A percentile compares a stretch with the other conserved stretches of the same genome.
Conservation (phyloP, 306 rosid genomes). For the Acmispon strigosus region DNA sequence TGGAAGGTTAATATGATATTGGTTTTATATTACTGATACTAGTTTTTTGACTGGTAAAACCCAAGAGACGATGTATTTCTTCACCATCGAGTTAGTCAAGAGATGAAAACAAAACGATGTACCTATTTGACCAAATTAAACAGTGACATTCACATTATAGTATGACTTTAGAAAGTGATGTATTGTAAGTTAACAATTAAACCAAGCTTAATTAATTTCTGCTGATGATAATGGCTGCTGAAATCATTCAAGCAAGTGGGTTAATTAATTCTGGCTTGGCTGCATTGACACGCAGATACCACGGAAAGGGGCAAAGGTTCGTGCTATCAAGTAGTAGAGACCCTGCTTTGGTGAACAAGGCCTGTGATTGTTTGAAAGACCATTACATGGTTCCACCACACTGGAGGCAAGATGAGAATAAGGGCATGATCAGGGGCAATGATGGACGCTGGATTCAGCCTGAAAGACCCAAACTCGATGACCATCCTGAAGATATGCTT, state of each 20-base stretch:
- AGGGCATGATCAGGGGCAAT: constrained; percentile 60
- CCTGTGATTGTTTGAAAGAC: constrained; percentile 67
- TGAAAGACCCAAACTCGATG: constrained; percentile 57
- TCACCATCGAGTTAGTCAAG: neutral
- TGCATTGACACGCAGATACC: constrained; percentile 39
- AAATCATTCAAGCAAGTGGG: neutral
- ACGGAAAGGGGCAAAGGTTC: constrained; percentile 66
- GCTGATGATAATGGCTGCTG: neutral
- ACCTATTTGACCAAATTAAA: neutral
- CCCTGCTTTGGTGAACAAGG: constrained; percentile 81
- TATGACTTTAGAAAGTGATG: neutral
- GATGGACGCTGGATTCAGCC: constrained; percentile 86
- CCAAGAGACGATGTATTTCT: neutral
- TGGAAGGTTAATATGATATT: neutral
- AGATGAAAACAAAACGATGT: neutral
- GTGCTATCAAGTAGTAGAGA: constrained; percentile 74
- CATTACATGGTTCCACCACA: constrained; percentile 76
- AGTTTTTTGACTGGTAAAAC: neutral
- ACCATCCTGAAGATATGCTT: constrained; percentile 52
- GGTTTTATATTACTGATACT: neutral
- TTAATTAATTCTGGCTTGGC: neutral
- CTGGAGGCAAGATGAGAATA: constrained; percentile 82
- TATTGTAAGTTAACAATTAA: neutral
- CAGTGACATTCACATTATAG: neutral
- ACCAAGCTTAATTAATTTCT: neutral